Evolutionary conservation across 2,329 filamentous ascomycete genomes (phyloP), one percentile per base, ranked within the genome.

Genomic region (Curvularia sp.): DNA sequence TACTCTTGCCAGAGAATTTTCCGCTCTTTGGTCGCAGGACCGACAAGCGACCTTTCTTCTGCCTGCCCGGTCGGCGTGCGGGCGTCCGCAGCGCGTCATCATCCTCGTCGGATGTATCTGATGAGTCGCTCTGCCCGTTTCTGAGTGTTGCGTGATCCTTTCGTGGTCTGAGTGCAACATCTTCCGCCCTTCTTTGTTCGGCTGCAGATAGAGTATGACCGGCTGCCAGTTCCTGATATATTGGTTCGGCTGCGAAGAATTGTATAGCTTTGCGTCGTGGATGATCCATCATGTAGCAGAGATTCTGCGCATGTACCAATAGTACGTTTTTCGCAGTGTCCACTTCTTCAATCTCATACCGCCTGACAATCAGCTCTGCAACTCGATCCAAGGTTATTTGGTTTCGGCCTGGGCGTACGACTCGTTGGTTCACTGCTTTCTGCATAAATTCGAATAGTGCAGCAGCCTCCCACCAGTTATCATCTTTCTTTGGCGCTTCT

Each of bases 361-460:
- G 74, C 44, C 68, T 71, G 31, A 73, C 67, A 31, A 78, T 60
- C 7, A 77, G 58, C 44, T 72, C 69, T 5, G 75, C 74, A 15
- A 77, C 64, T n/a, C 66, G 67, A 10, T 71, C 68, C 4, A 76
- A 22, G 0, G 69, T 77, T 15, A 77, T 70, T 46, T 73, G 68
- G n/a, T 73, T 65, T 31, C 67, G 65, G 0, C 68, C 72, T 20
- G 64, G 61, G 43, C 66, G 66, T 15, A 78, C 46, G 15, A 63
- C 65, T 10, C 68, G 65, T 39, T 75, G 74, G 35, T 74, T 75
- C 6, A 77, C 68, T 20, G 72, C 72, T 49, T 75, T 77, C 48
- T 77, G 75, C 67, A 78, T 77, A 58, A 78, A 76, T 31, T 77
- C 76, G 59, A 77, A 79, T 5, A 79, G 58, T 18, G 70, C 68